Evolutionary conservation across 495 filamentous ascomycete genomes (phyloP), one percentile per base, ranked within the genome.

Genomic region (Cercophora sp.): DNA sequence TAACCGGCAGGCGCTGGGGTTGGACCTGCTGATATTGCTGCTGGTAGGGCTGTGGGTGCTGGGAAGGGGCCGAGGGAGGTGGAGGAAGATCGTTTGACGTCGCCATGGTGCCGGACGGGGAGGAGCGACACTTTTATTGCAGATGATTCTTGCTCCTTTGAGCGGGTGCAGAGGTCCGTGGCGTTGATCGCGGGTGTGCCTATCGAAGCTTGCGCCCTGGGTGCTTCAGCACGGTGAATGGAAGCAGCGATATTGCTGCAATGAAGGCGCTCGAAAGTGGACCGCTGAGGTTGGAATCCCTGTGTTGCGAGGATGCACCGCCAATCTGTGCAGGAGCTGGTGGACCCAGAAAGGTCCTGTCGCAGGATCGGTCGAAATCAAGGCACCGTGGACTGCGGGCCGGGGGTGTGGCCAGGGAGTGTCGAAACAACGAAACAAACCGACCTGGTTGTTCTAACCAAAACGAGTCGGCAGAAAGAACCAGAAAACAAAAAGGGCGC

Each of bases 1-100:
- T 54, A 37, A 45, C 57, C 36, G 45, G 58, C 44, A 52, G 57
- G 42, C 61, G 56, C 32, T 60, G 59, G 32, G 63, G 61, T 9
- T 64, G 62, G 27, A 64, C 59, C 52, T 61, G 64, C 41, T 61
- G 60, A 23, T 49, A 26, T 18, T 39, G 36, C 44, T 61, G 63
- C 42, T 62, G 65, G 6, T 54, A 53, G 24, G 65, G 64, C 2
- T 71, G 64, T 24, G 63, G 62, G 43, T 59, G 59, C 40, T 63
- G 61, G 16, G 60, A 13, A 55, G 39, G 34, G 37, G 41, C 18
- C 51, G 53, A 48, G 41, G 58, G 48, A 5, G 58, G 44, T 36
- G 61, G 52, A 36, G 55, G 59, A 36, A 57, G 58, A 26, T 57
- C 45, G 54, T 35, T 61, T 54, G 57, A 42, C 32, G 54, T 57